Conservation (phyloP, 257 asterid species). For the Nicotiana tabacum region DNA sequence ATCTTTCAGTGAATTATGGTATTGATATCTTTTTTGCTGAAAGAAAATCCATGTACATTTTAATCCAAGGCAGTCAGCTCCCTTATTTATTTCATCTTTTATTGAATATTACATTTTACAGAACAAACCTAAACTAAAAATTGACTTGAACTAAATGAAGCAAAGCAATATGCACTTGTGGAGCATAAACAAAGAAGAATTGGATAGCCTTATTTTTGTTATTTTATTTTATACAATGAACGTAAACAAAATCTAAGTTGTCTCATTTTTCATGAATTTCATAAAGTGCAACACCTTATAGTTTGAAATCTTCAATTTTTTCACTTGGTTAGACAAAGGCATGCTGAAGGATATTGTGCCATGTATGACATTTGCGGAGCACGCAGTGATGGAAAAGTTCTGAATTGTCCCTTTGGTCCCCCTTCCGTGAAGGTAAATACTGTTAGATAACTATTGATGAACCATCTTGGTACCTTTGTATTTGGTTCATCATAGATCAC, state of each 20-base stretch:
- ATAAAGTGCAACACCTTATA: constrained; percentile 1
- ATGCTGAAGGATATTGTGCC: constrained; percentile 75
- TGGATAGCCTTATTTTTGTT: neutral
- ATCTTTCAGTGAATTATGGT: neutral
- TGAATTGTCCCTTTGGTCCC: constrained; percentile 77
- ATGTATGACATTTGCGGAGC: constrained; percentile 91
- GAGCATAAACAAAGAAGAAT: neutral
- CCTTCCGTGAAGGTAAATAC: constrained; percentile 66
- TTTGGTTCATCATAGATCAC: neutral
- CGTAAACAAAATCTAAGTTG: neutral
- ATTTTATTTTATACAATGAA: neutral
- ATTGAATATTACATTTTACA: neutral
- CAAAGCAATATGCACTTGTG: neutral
- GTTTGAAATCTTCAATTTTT: constrained; percentile 4
- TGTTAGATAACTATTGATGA: constrained; percentile 2
- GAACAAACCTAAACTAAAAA: neutral
- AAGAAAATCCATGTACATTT: neutral
- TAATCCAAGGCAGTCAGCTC: neutral
- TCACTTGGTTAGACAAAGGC: constrained; percentile 40
- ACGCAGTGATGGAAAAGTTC: constrained; percentile 77
- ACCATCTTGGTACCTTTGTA: neutral
- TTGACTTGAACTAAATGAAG: neutral
- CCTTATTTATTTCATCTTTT: neutral
- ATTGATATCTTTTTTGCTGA: neutral
- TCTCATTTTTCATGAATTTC: neutral